Conservation (phyloP, 1,284 basidiomycete species). For the Athelia psychrophila region DNA sequence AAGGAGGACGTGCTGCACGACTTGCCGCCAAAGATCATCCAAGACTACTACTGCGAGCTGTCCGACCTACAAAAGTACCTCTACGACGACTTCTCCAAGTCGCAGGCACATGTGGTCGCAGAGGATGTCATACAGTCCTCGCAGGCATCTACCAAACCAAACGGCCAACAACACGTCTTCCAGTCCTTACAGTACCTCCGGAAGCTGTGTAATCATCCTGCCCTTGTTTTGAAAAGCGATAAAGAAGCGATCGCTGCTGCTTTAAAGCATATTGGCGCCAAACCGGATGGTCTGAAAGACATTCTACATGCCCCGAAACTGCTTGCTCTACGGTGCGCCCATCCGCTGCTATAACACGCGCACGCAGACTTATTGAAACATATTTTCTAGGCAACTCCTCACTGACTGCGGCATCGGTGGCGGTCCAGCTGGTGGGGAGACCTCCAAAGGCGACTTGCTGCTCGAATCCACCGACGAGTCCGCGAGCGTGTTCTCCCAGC, state of each 20-base stretch:
- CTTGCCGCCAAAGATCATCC: conserved; percentile 98
- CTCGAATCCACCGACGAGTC: conserved; percentile 56
- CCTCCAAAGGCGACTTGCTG: conserved; percentile 37
- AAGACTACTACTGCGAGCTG: conserved; percentile 98
- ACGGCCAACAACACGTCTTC: conserved; percentile 85
- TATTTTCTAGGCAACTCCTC: conserved; percentile 75
- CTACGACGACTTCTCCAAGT: conserved; percentile 91
- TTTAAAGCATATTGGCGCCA: conserved; percentile 52
- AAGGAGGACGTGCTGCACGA: conserved; percentile 98
- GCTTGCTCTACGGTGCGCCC: conserved; percentile 78
- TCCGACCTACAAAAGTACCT: conserved; percentile 91
- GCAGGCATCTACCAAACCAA: conserved; percentile 36
- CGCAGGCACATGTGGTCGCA: conserved; percentile 66
- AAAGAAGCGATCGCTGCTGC: conserved; percentile 61
- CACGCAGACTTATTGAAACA: neutral
- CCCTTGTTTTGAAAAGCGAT: conserved; percentile 78
- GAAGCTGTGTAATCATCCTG: conserved; percentile 97
- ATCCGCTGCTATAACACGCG: neutral
- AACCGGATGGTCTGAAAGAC: conserved; percentile 58
- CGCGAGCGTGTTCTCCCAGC: conserved; percentile 77
- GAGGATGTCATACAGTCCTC: conserved; percentile 60
- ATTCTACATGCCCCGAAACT: conserved; percentile 94
- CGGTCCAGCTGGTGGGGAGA: conserved; percentile 55
- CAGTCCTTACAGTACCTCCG: conserved; percentile 96
- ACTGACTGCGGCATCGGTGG: conserved; percentile 92